phyloP scores from a whole-genome alignment of 345 rosid species.

The Bretschneidera sinensis region DNA sequence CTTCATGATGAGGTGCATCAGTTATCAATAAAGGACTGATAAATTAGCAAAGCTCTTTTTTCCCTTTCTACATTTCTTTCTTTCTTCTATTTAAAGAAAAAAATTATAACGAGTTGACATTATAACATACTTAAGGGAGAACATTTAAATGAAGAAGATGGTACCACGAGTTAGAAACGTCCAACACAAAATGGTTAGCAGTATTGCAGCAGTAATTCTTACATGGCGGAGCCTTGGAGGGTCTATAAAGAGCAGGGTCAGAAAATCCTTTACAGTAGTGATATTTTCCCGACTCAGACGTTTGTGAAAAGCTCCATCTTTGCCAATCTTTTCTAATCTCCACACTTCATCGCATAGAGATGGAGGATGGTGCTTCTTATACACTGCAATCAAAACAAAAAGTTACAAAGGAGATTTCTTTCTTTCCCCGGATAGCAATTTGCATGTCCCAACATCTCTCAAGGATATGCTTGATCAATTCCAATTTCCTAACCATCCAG shows the following conservation, averaged over 20 bases:
- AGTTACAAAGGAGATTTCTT: background rate
- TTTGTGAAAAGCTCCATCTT: constrained; percentile 97
- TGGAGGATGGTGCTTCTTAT: constrained; percentile 96
- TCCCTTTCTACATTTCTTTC: too few relatives aligned
- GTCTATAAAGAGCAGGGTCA: constrained; percentile 57
- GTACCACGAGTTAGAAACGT: background rate
- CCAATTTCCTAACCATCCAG: too few relatives aligned
- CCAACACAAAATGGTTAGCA: background rate
- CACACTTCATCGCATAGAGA: constrained; percentile 80
- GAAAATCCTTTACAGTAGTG: constrained; percentile 74
- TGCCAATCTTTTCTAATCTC: constrained; percentile 98
- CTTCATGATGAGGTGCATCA: too few relatives aligned
- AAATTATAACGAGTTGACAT: too few relatives aligned
- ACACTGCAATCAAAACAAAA: constrained; percentile 56
- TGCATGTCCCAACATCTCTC: background rate
- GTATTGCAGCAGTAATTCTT: constrained; percentile 20
- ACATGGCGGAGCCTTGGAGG: constrained; percentile 78
- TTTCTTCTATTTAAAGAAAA: too few relatives aligned
- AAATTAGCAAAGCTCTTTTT: too few relatives aligned
- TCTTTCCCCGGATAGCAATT: background rate
- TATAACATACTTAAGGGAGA: too few relatives aligned
- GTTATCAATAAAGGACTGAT: too few relatives aligned
- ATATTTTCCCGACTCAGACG: constrained; percentile 66
- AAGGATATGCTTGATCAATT: background rate
- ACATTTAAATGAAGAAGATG: background rate